A percentile compares a stretch with the other conserved stretches of the same genome.
These are phyloP conservation scores for Penicillium sclerotiorum DNA, from an alignment of 2,329 filamentous ascomycete genomes.

Conservation along the genomic window DNA sequence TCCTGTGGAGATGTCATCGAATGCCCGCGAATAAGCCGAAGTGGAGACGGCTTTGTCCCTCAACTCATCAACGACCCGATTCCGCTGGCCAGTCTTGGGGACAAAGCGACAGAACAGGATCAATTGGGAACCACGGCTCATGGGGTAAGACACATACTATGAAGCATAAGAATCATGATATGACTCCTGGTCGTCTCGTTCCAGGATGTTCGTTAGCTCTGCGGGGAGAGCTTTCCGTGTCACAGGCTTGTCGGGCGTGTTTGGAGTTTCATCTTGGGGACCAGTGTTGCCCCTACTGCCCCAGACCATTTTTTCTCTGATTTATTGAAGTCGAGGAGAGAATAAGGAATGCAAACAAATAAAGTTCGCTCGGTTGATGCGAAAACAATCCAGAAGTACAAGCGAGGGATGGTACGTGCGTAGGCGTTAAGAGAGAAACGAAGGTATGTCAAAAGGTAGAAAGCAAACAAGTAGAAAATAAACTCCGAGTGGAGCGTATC, in stretches of 20 bases:
- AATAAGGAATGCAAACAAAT: background rate
- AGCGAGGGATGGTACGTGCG: no score
- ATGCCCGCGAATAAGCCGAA: background rate
- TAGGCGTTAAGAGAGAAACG: no score
- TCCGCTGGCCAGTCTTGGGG: background rate
- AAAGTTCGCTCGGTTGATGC: background rate
- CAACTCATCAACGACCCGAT: background rate
- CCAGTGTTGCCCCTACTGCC: background rate
- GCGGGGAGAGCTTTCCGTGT: no score
- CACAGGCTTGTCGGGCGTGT: no score
- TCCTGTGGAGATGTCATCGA: slow-evolving; percentile 5
- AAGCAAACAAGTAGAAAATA: background rate
- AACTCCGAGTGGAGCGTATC: background rate
- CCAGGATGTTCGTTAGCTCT: no score
- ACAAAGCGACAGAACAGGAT: background rate
- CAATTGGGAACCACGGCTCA: background rate
- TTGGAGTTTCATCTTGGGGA: slow-evolving; percentile 24
- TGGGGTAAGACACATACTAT: slow-evolving; percentile 72
- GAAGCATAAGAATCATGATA: slow-evolving; percentile 78
- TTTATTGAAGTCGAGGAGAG: no score
- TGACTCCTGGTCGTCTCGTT: slow-evolving; percentile 69
- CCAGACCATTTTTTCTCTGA: background rate
- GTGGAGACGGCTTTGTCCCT: background rate
- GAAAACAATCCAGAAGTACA: no score
- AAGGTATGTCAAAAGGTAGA: background rate